Base-by-base conservation (phyloP, 169 alveolate species). In the Plasmodium relictum region DNA sequence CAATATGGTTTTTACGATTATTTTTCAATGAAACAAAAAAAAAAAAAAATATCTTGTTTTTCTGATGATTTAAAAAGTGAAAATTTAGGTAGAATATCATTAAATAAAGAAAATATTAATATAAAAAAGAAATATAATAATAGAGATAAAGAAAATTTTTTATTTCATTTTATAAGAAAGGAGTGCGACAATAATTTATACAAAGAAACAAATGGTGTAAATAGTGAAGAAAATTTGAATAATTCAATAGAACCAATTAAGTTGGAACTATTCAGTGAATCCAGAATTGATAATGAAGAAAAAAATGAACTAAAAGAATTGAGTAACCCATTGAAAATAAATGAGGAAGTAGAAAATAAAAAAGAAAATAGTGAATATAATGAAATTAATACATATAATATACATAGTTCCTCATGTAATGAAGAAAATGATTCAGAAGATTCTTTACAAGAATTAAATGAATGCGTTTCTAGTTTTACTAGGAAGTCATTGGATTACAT, bases 321-420 rank as follows among this genome's bases (percentile, higher is more conserved):
- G 5, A 61, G 20, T 24, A 37, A 24, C 18, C 39, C 39, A 62
- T 37, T 24, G 18, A 12, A 61, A 24, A 61, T 61, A 26, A 61
- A 22, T 18, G 18, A 61, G 39, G 45, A 26, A 16, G 12, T 16
- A 2, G 62, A 62, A 0, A 37, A 24, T 62, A 12, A 24, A 3
- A 52, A 16, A 9, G 7, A 7, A 9, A 14, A 0, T 0, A 6
- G 7, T 61, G 42, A 24, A 20, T 10, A 24, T 18, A 7, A 44
- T n/a, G 7, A 10, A 9, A 62, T 54, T n/a, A 63, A 45, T 62
- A 74, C 74, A 22, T 78, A 78, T 45, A 78, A 78, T 58, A 78
- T 78, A 52, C 78, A 78, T 58, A 78, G 89, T 52, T 78, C 78
- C 8, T 45, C 56, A 3, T 41, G 56, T 14, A 48, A 44, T 58